Evolutionary conservation across 352 stramenopile genomes (phyloP), one percentile per base, ranked within the genome.

Genomic region (Pythium brachiatum): DNA sequence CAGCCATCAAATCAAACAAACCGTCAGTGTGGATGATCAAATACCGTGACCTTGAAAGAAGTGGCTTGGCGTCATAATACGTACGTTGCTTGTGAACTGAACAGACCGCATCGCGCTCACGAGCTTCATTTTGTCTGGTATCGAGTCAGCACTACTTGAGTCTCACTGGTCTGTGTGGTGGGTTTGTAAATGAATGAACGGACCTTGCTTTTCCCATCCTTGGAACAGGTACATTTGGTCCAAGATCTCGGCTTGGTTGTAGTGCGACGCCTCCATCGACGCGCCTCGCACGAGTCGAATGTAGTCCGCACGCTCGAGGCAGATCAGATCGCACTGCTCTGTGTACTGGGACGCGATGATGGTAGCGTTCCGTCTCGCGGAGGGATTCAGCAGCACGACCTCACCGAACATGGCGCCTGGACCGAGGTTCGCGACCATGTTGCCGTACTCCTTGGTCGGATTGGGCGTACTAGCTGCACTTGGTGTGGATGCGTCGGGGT

Each of bases 261-360:
- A 90, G 50, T 90, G 82, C 31, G 82, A 90, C 1, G 80, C 81
- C 64, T 92, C 82, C 82, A 90, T 92, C 0, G 82, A 92, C 2
- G 81, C 82, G 0, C 78, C 88, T 9, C 82, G 82, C 25, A 92
- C 78, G 2, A 92, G 68, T 13, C 82, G 82, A 20, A 78, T 86
- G 62, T 90, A 92, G 57, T 92, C 82, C 44, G 75, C 78, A 9
- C 82, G 78, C 51, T 89, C 82, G 15, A 92, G 74, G 48, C 68
- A 90, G 60, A 92, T 88, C 8, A 92, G 60, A 25, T 85, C 81
- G 51, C 78, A 86, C n/a, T 70, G 73, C 7, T 79, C 64, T 0
- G 78, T 86, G 64, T 76, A 88, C 48, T 89, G 80, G 0, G 82
- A 90, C 11, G 81, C 78, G 8, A 86, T 60, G 47, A 92, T 88